A percentile compares a stretch with the other conserved stretches of the same genome.
phyloP scores from a whole-genome alignment of 148 eudicot species.

The Mesembryanthemum crystallinum region DNA sequence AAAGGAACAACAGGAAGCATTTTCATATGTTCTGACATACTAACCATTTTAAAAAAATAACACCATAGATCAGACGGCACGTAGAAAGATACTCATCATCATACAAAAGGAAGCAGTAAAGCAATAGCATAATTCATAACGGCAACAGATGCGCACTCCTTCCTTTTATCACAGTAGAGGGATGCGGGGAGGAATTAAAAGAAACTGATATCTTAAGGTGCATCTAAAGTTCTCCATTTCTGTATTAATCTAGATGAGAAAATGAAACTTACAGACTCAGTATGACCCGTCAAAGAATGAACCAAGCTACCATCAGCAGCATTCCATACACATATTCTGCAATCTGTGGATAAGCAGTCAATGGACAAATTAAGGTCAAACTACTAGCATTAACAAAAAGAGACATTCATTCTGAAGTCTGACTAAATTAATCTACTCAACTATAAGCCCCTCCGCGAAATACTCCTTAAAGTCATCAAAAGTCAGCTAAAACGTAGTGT shows the following conservation, averaged over 20 bases:
- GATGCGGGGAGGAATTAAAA: background rate
- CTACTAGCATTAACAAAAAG: background rate
- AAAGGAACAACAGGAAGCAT: background rate
- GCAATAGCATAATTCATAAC: background rate
- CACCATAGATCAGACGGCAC: background rate
- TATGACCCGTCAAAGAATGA: conserved; percentile 96
- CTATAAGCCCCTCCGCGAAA: background rate
- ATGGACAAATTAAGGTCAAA: conserved; percentile 6
- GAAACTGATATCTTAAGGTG: background rate
- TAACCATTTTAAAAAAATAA: background rate
- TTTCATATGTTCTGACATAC: background rate
- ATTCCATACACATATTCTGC: conserved; percentile 99
- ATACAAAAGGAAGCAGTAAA: background rate
- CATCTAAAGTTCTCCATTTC: too few relatives aligned
- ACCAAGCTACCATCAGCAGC: conserved; percentile 98
- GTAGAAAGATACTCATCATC: background rate
- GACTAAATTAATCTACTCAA: background rate
- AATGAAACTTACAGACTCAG: conserved; percentile 72
- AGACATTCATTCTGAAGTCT: background rate
- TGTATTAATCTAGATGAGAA: background rate
- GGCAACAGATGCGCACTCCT: background rate
- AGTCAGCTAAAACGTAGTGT: background rate
- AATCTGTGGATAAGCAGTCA: conserved; percentile 51
- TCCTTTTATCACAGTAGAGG: background rate
- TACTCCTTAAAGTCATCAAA: background rate